A percentile compares a stretch with the other conserved stretches of the same genome.
phyloP scores from a whole-genome alignment of 192 early-diverging fungal species.

The Phycomyces blakesleeanus region DNA sequence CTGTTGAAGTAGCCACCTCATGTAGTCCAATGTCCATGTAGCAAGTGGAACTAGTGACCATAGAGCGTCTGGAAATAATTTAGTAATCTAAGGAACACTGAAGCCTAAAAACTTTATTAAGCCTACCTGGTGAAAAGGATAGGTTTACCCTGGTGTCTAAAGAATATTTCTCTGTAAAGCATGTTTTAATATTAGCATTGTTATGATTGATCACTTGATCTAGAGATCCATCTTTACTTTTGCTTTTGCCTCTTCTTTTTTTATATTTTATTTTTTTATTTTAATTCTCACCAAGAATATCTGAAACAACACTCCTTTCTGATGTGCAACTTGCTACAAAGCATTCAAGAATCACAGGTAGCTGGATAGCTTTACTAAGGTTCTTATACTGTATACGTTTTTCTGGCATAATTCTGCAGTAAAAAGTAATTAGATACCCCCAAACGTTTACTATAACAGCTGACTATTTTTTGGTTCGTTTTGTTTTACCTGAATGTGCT shows the following conservation, averaged over 20 bases:
- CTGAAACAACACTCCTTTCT: slow-evolving; percentile 6
- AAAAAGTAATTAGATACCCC: not conserved
- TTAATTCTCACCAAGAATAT: slow-evolving; percentile 2
- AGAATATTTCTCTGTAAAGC: not conserved
- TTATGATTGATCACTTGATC: no score
- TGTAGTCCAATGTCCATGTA: slow-evolving; percentile 24
- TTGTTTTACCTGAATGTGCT: not conserved
- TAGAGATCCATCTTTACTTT: no score
- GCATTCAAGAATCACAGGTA: slow-evolving; percentile 35
- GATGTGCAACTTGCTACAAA: slow-evolving; percentile 32
- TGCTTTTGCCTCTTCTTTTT: no score
- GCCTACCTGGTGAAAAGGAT: slow-evolving; percentile 22
- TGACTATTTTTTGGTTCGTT: no score
- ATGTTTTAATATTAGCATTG: no score
- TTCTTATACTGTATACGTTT: slow-evolving; percentile 27
- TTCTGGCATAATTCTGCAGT: slow-evolving; percentile 6
- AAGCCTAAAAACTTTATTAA: no score
- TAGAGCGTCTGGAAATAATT: slow-evolving; percentile 12
- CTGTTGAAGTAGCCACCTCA: slow-evolving; percentile 21
- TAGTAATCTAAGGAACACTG: no score
- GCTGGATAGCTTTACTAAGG: slow-evolving; percentile 28
- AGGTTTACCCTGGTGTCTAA: slow-evolving; percentile 1
- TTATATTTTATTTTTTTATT: no score
- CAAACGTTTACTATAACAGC: not conserved
- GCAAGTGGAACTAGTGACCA: slow-evolving; percentile 31